Conservation (phyloP, 2,329 filamentous ascomycete genomes). For the Talaromyces islandicus region DNA sequence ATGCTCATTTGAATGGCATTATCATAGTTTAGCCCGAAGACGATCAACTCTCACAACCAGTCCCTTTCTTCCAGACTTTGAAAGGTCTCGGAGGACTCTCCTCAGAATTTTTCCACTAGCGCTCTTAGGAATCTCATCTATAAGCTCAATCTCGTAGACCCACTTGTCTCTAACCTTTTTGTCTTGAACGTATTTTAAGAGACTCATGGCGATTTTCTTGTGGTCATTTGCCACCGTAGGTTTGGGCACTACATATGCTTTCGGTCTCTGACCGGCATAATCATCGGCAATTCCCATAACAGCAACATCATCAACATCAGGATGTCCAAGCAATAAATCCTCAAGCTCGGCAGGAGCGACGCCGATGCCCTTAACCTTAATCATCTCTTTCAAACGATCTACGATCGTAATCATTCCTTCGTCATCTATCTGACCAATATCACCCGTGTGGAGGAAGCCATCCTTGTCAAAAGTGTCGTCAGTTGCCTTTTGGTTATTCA, state of each 20-base stretch:
- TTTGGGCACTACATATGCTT: constrained; percentile 52
- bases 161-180: constrained; percentile 55
- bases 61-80: constrained; percentile 21
- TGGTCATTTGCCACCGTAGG: constrained; percentile 10
- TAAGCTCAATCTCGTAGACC: constrained; percentile 31
- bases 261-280: constrained; percentile 50
- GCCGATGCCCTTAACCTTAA: constrained; percentile 58
- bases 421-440: constrained; percentile 57
- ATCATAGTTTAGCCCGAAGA: constrained; percentile 12
- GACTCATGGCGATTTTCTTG: constrained; percentile 38
- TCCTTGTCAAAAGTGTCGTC: constrained; percentile 60
- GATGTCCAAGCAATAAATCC: constrained; percentile 54
- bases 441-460: constrained; percentile 56
- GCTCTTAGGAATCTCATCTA: constrained; percentile 61
- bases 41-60: constrained; percentile 12
- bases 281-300: constrained; percentile 28
- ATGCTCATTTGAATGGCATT: neutral
- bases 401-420: constrained; percentile 46
- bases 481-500: constrained; percentile 67
- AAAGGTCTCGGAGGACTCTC: constrained; percentile 45
- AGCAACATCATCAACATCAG: constrained; percentile 52
- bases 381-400: constrained; percentile 54
- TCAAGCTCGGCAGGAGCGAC: constrained; percentile 61
- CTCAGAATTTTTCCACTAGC: constrained; percentile 69
- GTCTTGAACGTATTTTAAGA: constrained; percentile 57